phyloP scores from a whole-genome alignment of 768 basidiomycete genomes.

The Macrolepiota fuliginosa region DNA sequence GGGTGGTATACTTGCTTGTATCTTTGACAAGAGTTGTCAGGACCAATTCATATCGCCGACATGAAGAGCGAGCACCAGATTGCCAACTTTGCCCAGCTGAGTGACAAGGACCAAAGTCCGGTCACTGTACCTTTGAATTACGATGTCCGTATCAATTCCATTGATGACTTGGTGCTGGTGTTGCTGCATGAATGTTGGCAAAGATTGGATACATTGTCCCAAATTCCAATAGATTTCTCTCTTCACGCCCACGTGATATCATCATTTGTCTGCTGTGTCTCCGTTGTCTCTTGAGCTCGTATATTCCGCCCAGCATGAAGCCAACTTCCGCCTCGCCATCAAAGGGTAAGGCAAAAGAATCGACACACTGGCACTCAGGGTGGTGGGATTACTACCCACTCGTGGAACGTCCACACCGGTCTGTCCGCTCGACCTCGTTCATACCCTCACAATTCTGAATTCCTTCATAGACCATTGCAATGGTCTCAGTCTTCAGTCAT shows the following conservation, averaged over 20 bases:
- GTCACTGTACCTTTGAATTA: slow-evolving; percentile 80
- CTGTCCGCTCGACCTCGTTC: slow-evolving; percentile 15
- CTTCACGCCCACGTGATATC: slow-evolving; percentile 8
- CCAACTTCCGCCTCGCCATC: slow-evolving; percentile 34
- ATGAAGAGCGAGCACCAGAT: slow-evolving; percentile 50
- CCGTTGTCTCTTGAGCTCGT: not conserved
- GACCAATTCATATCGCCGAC: not conserved
- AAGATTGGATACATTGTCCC: not conserved
- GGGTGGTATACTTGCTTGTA: slow-evolving; percentile 75
- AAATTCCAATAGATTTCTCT: not conserved
- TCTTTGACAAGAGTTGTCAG: slow-evolving; percentile 39
- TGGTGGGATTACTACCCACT: slow-evolving; percentile 78
- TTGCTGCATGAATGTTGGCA: slow-evolving; percentile 34
- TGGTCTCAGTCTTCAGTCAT: slow-evolving; percentile 73
- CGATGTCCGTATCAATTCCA: slow-evolving; percentile 65
- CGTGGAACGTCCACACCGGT: slow-evolving; percentile 57
- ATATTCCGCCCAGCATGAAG: slow-evolving; percentile 11
- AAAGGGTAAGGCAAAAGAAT: slow-evolving; percentile 55
- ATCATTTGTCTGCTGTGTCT: not conserved
- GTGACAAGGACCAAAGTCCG: slow-evolving; percentile 84
- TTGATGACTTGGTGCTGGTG: slow-evolving; percentile 52
- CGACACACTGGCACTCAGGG: slow-evolving; percentile 53
- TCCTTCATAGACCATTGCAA: slow-evolving; percentile 51
- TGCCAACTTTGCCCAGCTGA: slow-evolving; percentile 89
- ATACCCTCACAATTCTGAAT: slow-evolving; percentile 8